phyloP scores from a whole-genome alignment of 2,329 filamentous ascomycete species.

The Didymella exigua region DNA sequence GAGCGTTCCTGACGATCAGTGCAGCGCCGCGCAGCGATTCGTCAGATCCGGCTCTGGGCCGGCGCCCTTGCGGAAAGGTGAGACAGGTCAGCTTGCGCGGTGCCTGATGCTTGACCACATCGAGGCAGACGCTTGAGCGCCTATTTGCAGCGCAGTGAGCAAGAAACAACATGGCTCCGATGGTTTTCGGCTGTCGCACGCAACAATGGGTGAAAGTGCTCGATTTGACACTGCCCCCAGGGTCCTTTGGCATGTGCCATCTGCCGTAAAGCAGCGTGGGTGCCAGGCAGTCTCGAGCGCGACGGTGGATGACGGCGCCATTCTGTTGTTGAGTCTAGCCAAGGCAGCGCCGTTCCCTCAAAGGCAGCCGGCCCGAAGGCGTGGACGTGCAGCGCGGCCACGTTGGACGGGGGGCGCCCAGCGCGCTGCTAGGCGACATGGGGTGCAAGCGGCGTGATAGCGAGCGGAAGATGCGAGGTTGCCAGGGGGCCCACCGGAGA shows the following conservation, averaged over 20 bases:
- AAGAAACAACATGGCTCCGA: background rate
- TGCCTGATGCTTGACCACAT: conserved; percentile 23
- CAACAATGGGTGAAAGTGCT: background rate
- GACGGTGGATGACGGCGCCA: conserved; percentile 17
- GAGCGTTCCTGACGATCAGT: conserved; percentile 41
- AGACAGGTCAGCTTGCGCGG: conserved; percentile 33
- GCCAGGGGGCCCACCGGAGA: conserved; percentile 20
- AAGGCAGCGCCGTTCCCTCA: conserved; percentile 28
- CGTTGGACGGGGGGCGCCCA: conserved; percentile 21
- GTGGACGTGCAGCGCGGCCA: conserved; percentile 21
- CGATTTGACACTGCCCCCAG: background rate
- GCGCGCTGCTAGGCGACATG: conserved; percentile 11
- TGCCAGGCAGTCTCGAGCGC: conserved; percentile 15
- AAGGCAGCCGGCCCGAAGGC: conserved; percentile 27
- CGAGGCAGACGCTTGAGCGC: conserved; percentile 22
- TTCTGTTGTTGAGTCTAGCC: conserved; percentile 29
- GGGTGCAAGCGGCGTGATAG: conserved; percentile 17
- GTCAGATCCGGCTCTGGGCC: conserved; percentile 24
- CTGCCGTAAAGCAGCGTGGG: conserved; percentile 13
- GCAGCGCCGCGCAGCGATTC: conserved; percentile 27
- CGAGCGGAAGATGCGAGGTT: conserved; percentile 31
- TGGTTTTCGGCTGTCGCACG: background rate
- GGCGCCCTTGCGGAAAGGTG: conserved; percentile 33
- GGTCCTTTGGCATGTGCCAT: conserved; percentile 5
- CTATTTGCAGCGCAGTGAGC: conserved; percentile 9